Conservation (phyloP, 805 yeast genomes). For the Cephaloascus fragrans region DNA sequence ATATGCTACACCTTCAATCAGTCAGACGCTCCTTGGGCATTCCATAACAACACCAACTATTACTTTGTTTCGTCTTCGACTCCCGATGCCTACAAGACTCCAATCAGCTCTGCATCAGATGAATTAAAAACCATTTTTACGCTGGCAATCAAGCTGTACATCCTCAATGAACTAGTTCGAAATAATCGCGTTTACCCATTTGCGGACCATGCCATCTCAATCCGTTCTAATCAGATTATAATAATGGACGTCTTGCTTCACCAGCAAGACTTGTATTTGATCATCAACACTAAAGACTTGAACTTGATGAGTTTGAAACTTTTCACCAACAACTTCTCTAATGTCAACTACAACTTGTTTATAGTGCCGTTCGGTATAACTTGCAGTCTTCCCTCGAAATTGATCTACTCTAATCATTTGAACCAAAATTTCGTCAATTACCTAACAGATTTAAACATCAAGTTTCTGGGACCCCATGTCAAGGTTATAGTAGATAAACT, state of each 20-base stretch:
- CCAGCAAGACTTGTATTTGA: neutral
- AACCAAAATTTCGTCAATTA: neutral
- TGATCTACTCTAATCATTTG: neutral
- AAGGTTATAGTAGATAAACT: neutral
- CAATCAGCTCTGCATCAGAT: neutral
- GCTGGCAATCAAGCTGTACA: neutral
- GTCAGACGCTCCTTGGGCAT: neutral
- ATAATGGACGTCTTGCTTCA: neutral
- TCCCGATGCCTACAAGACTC: neutral
- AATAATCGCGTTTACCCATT: neutral
- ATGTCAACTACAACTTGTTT: neutral
- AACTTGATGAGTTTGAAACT: neutral
- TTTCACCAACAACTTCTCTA: neutral
- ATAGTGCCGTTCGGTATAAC: neutral
- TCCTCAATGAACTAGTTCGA: neutral
- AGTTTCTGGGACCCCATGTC: neutral
- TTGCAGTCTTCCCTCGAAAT: neutral
- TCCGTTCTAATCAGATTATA: neutral
- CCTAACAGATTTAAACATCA: neutral
- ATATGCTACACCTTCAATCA: neutral
- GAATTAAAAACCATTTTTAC: neutral
- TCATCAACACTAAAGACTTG: neutral
- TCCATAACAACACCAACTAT: neutral
- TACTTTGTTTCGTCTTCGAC: neutral
- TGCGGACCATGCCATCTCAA: neutral